Percentiles rank a stretch among this genome's conserved stretches.
Conservation (phyloP, 768 basidiomycete species). For the Krasilnikovozyma curviuscula region DNA sequence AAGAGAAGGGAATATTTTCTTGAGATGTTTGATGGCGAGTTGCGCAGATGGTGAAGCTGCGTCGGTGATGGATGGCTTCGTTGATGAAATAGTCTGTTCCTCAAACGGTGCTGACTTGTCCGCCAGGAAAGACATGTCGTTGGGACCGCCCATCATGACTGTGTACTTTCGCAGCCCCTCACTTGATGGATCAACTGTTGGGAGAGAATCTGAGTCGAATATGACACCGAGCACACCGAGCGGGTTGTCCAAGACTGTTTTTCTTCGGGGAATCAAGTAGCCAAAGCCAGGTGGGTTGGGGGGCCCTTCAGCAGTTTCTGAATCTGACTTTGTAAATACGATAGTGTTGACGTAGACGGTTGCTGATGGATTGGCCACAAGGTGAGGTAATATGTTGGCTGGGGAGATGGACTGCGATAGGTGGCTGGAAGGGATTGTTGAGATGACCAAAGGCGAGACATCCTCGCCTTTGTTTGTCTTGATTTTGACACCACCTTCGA, state of each 20-base stretch:
- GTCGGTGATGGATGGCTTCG: conserved; percentile 1
- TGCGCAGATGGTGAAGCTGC: conserved; percentile 8
- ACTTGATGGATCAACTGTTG: conserved; percentile 34
- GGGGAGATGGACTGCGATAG: conserved; percentile 32
- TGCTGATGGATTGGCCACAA: conserved; percentile 49
- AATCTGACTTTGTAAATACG: conserved; percentile 41
- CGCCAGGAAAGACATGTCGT: conserved; percentile 30
- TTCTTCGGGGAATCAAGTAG: conserved; percentile 78
- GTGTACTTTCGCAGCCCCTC: conserved; percentile 52
- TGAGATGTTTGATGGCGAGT: conserved; percentile 15
- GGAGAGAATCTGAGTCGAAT: conserved; percentile 66
- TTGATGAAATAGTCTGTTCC: conserved; percentile 5
- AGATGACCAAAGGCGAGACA: conserved; percentile 41
- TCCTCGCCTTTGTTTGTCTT: conserved; percentile 1
- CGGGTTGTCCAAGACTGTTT: conserved; percentile 29
- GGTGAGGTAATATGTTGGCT: conserved; percentile 36
- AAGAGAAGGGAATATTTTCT: conserved; percentile 20
- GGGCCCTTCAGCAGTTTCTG: conserved; percentile 14
- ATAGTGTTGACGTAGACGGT: conserved; percentile 78
- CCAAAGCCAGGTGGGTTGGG: conserved; percentile 81
- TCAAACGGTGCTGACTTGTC: conserved; percentile 10
- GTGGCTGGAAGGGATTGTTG: conserved; percentile 47
- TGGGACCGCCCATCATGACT: conserved; percentile 75
- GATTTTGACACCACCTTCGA: conserved; percentile 25
- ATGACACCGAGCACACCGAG: conserved; percentile 49